Evolutionary conservation across 257 asterid species (phyloP).

Genomic region (Solanum sitiens): DNA sequence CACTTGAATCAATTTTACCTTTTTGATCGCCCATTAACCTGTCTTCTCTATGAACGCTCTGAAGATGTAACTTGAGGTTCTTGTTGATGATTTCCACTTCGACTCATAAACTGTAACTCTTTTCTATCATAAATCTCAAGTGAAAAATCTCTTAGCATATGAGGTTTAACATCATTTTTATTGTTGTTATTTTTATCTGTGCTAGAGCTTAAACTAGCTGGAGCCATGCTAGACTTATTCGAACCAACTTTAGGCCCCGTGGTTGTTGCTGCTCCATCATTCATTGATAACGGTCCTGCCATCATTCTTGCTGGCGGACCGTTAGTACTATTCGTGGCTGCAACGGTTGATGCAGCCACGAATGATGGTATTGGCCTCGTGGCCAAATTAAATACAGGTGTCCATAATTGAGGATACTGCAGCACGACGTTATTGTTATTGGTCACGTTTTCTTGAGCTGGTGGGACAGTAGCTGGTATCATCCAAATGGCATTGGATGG

Average conservation of each 20-base stretch:
- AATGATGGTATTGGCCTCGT: not conserved
- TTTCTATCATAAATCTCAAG: not conserved
- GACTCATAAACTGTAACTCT: not conserved
- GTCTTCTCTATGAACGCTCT: not conserved
- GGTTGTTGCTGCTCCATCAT: not conserved
- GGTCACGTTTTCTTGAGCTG: not conserved
- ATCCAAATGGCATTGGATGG: constrained; percentile 3
- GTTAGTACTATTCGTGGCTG: not conserved
- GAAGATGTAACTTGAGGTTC: not conserved
- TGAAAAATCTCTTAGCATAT: constrained; percentile 1
- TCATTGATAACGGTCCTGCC: not conserved
- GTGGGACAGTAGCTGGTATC: not conserved
- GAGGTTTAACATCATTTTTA: not conserved
- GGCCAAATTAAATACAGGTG: not conserved
- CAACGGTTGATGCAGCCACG: not conserved
- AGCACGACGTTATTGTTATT: not conserved
- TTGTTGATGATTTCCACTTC: not conserved
- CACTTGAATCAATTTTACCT: not conserved
- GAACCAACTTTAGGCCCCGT: not conserved
- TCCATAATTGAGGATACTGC: not conserved
- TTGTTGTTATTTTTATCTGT: not conserved
- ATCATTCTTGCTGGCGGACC: not conserved
- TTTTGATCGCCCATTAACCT: not conserved
- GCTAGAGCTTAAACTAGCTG: not conserved
- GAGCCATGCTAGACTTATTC: not conserved